phyloP scores from a whole-genome alignment of 768 basidiomycete genomes.

The Plicaturopsis crispa region DNA sequence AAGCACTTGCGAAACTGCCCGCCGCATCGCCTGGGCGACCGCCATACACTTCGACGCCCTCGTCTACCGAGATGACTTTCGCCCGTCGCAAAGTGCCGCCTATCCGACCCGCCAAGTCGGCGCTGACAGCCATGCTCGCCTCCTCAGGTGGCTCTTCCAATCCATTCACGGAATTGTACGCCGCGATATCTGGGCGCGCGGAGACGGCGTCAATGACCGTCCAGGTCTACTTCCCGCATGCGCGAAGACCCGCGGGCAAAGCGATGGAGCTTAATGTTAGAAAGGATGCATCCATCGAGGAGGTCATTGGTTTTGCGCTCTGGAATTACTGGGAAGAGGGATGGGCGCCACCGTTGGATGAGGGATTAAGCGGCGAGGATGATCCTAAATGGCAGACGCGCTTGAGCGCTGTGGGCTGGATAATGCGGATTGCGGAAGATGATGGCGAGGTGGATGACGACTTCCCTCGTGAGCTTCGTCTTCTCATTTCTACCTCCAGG shows the following conservation, averaged over 20 bases:
- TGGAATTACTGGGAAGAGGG: constrained; percentile 93
- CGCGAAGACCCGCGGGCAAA: constrained; percentile 48
- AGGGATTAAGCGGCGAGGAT: constrained; percentile 44
- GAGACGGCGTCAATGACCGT: constrained; percentile 57
- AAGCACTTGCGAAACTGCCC: too few relatives aligned
- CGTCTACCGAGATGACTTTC: constrained; percentile 33
- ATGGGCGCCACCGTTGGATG: constrained; percentile 71
- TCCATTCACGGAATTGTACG: constrained; percentile 85
- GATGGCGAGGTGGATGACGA: constrained; percentile 99
- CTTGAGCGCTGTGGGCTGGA: constrained; percentile 83
- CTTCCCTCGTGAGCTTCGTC: constrained; percentile 78
- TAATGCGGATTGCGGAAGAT: constrained; percentile 87
- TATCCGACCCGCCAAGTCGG: constrained; percentile 42
- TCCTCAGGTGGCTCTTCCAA: constrained; percentile 58
- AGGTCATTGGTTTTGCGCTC: constrained; percentile 88
- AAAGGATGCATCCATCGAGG: constrained; percentile 88
- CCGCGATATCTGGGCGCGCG: constrained; percentile 69
- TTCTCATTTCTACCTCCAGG: too few relatives aligned
- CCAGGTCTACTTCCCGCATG: constrained; percentile 82
- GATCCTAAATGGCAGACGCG: constrained; percentile 51
- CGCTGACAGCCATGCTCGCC: constrained; percentile 69
- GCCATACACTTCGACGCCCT: too few relatives aligned
- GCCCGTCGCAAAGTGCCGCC: constrained; percentile 41
- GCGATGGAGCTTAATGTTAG: constrained; percentile 70
- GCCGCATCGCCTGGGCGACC: too few relatives aligned